Evolutionary conservation across 176 grass and related monocot genomes (phyloP).

Genomic region (Raddia guianensis): DNA sequence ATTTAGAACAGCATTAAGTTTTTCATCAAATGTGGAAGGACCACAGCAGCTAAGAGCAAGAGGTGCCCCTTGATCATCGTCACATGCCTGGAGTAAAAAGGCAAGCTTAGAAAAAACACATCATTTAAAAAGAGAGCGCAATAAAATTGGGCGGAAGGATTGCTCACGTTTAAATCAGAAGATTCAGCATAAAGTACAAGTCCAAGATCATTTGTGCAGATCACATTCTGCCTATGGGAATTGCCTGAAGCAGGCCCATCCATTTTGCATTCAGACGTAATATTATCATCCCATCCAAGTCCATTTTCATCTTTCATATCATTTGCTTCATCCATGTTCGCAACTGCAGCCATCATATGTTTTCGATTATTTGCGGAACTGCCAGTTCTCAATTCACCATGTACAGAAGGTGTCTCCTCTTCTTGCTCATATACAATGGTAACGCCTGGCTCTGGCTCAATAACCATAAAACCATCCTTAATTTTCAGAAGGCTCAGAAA

Average conservation of each 20-base stretch:
- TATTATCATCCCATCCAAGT: neutral
- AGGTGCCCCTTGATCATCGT: conserved; percentile 30
- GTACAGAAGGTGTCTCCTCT: conserved; percentile 18
- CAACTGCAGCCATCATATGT: conserved; percentile 3
- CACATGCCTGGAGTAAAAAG: conserved; percentile 28
- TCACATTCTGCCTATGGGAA: conserved; percentile 26
- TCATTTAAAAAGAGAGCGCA: conserved; percentile 7
- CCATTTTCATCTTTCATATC: neutral
- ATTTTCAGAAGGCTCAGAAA: conserved; percentile 56
- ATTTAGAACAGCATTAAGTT: conserved; percentile 50
- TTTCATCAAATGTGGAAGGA: conserved; percentile 65
- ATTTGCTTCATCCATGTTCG: conserved; percentile 19
- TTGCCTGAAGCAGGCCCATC: conserved; percentile 8
- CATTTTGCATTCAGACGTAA: neutral
- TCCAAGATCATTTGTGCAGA: conserved; percentile 24
- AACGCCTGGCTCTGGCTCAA: conserved; percentile 52
- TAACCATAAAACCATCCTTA: conserved; percentile 55
- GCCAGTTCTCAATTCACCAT: conserved; percentile 15
- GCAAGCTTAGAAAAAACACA: neutral
- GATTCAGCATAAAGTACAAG: conserved; percentile 12
- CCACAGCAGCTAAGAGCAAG: conserved; percentile 34
- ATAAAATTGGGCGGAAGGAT: neutral
- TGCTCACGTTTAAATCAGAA: conserved; percentile 39
- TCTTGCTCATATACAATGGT: conserved; percentile 46
- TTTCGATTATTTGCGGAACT: neutral